Percentiles rank a stretch among this genome's conserved stretches.
Conservation (phyloP, 345 rosid species). For the Syzygium oleosum region DNA sequence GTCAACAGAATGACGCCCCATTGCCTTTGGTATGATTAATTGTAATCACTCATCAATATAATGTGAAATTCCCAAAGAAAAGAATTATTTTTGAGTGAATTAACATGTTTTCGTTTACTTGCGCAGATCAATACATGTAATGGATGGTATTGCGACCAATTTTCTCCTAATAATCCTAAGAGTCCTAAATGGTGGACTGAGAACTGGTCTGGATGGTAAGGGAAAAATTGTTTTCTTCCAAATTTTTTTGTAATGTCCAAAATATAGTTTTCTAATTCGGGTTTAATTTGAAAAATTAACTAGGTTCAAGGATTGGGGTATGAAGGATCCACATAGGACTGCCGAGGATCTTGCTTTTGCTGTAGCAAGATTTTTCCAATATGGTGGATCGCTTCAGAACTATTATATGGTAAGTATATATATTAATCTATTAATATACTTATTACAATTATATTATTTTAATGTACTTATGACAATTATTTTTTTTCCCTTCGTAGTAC, state of each 20-base stretch:
- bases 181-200: slow-evolving; percentile 45
- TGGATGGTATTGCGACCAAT: slow-evolving; percentile 32
- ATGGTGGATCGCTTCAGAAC: slow-evolving; percentile 29
- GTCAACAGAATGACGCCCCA: slow-evolving; percentile 35
- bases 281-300: background rate
- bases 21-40: slow-evolving; percentile 7
- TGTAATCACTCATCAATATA: background rate
- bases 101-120: background rate
- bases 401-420: slow-evolving; percentile 35
- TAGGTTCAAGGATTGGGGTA: slow-evolving; percentile 39
- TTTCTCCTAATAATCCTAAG: slow-evolving; percentile 7
- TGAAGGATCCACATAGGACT: slow-evolving; percentile 15
- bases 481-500: background rate
- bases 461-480: accelerated
- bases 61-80: background rate
- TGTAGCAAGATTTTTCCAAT: slow-evolving; percentile 36
- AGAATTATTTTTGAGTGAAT: background rate
- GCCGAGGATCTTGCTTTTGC: slow-evolving; percentile 49
- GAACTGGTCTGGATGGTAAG: slow-evolving; percentile 38
- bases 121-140: slow-evolving; percentile 29
- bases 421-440: background rate
- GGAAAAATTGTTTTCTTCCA: too few species aligned
- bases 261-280: too few species aligned
- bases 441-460: background rate
- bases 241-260: background rate